Evolutionary conservation across 1,139 yeast genomes (phyloP).

Genomic region (Pichia sp.): DNA sequence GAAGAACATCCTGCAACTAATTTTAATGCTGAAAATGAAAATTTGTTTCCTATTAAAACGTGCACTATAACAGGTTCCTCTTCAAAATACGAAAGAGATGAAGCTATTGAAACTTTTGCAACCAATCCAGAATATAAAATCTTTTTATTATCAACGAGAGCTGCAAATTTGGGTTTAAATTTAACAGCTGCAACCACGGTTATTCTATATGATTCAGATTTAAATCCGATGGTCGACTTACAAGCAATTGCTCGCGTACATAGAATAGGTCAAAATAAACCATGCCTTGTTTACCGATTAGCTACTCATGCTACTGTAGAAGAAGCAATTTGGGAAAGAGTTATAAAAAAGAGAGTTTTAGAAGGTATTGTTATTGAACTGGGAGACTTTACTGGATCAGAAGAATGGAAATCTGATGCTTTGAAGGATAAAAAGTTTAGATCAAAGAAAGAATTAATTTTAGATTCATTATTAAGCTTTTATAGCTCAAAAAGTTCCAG

Average conservation of each 20-base stretch:
- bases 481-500: constrained; percentile 9
- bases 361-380: constrained; percentile 79
- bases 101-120: constrained; percentile 52
- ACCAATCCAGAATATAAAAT: constrained; percentile 28
- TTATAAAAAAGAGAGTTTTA: constrained; percentile 70
- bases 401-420: constrained; percentile 5
- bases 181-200: constrained; percentile 86
- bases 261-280: constrained; percentile 82
- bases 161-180: constrained; percentile 93
- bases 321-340: constrained; percentile 68
- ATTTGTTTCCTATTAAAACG: constrained; percentile 13
- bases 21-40: background rate
- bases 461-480: constrained; percentile 10
- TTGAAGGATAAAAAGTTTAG: constrained; percentile 21
- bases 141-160: constrained; percentile 80
- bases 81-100: constrained; percentile 58
- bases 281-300: constrained; percentile 75
- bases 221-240: constrained; percentile 96
- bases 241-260: constrained; percentile 97
- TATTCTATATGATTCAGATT: constrained; percentile 82
- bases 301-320: constrained; percentile 77
- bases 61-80: constrained; percentile 70
- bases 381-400: constrained; percentile 62
- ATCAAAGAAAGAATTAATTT: constrained; percentile 7
- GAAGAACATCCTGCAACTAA: constrained; percentile 22